Conservation (phyloP, 805 yeast species). For the Yarrowia sp. region DNA sequence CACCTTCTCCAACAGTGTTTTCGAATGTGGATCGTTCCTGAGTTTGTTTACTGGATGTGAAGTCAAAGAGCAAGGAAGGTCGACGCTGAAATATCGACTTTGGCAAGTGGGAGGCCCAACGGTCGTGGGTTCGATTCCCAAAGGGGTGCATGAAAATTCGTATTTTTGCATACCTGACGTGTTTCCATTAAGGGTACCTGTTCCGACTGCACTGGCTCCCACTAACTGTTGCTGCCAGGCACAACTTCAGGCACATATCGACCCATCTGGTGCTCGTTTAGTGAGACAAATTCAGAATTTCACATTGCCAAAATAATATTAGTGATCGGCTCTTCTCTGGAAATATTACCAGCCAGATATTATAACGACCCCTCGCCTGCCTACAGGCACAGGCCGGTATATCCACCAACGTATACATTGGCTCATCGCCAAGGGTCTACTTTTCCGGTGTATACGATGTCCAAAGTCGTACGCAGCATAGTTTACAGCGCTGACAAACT, state of each 20-base stretch:
- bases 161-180: no score
- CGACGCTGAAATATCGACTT: neutral
- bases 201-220: neutral
- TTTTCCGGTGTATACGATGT: slow-evolving; percentile 2
- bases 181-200: neutral
- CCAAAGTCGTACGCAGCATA: neutral
- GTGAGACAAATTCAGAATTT: slow-evolving; percentile 1
- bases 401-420: neutral
- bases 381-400: neutral
- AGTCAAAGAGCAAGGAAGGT: slow-evolving; percentile 8
- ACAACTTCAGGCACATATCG: no score
- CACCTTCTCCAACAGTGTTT: slow-evolving; percentile 3
- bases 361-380: neutral
- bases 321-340: neutral
- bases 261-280: no score
- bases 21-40: slow-evolving; percentile 29
- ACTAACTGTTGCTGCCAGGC: no score
- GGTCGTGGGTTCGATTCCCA: slow-evolving; percentile 1
- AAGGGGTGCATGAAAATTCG: no score
- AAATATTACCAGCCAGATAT: neutral
- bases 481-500: neutral
- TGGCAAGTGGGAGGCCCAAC: neutral
- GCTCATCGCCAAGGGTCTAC: slow-evolving; percentile 17
- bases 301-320: neutral
- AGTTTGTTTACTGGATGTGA: slow-evolving; percentile 4